A percentile compares a stretch with the other conserved stretches of the same genome.
Evolutionary conservation across 192 early-diverging fungal species (phyloP).

Genomic region (Coemansia umbellata): DNA sequence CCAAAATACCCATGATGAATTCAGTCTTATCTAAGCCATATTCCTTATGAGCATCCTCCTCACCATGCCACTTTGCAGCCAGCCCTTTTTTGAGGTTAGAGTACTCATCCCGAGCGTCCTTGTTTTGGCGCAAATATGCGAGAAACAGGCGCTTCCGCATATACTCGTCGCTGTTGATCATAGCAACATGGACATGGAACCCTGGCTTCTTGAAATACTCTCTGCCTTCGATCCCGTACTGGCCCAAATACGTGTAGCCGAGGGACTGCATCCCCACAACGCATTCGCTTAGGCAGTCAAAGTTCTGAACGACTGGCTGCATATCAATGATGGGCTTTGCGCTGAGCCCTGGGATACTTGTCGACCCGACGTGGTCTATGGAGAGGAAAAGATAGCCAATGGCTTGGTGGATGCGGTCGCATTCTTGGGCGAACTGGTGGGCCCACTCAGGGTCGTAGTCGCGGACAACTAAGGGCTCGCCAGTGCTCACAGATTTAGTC

Average conservation of each 20-base stretch:
- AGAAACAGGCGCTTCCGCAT: conserved; percentile 9
- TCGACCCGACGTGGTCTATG: conserved; percentile 21
- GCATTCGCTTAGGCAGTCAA: not conserved
- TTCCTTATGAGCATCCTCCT: not conserved
- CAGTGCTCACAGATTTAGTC: too few relatives aligned
- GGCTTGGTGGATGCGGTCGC: not conserved
- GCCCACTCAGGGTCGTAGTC: conserved; percentile 14
- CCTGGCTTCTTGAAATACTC: conserved; percentile 12
- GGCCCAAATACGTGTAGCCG: conserved; percentile 7
- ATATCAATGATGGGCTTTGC: conserved; percentile 35
- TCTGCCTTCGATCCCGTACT: conserved; percentile 2
- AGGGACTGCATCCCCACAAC: not conserved
- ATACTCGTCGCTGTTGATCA: conserved; percentile 3
- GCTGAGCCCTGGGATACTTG: conserved; percentile 24
- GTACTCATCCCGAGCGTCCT: conserved; percentile 7
- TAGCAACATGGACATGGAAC: conserved; percentile 11
- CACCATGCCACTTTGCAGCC: conserved; percentile 9
- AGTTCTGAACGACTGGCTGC: conserved; percentile 3
- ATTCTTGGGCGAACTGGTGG: not conserved
- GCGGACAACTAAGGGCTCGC: too few relatives aligned
- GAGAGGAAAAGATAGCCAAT: not conserved
- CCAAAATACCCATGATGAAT: conserved; percentile 15
- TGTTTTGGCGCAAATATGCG: conserved; percentile 1
- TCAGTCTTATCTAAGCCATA: conserved; percentile 15
- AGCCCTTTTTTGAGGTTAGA: conserved; percentile 6